Evolutionary conservation across 768 basidiomycete species (phyloP), one percentile per base, ranked within the genome.

Genomic region (Tricholoma bakamatsutake): DNA sequence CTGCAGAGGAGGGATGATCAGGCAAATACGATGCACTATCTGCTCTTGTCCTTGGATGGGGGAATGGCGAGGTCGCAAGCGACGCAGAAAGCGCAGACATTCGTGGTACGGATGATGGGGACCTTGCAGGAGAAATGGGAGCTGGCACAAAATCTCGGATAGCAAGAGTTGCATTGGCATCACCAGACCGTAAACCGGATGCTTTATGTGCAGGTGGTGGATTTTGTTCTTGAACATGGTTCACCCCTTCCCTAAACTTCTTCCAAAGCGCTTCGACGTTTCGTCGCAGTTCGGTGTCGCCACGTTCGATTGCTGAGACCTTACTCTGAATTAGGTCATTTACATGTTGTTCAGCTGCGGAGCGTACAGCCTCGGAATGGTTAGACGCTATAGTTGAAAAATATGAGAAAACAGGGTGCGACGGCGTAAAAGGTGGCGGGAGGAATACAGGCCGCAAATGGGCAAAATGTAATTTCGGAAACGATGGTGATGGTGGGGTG

Each of bases 341-440:
- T 58, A 88, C 75, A 54, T 83, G 73, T 45, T 78, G 78, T 67
- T 90, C 85, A 12, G 84, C 84, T 49, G 72, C 67, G 28, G 73
- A 68, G 57, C 88, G 80, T 50, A 82, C 66, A 51, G 70, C 73
- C 39, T 82, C 71, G 0, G 87, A 88, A 61, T 79, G 71, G 33
- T 75, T 67, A 24, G 71, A 65, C 12, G 90, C 89, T 49, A 83
- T 63, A 21, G 77, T 73, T 13, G 84, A 76, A 31, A 92, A 74
- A 66, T 88, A 83, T 42, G 73, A 58, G 64, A 91, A 92, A 40
- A 83, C 80, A 6, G 83, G 82, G 61, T 92, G 87, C 15, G 85
- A 82, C 6, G 90, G 85, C 0, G 85, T 80, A 68, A 88, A 91
- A 15, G 90, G 89, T 18, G 85, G 81, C 15, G 88, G 88, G 27